Conservation (phyloP, 2,329 filamentous ascomycete species). For the Sporothrix humicola region DNA sequence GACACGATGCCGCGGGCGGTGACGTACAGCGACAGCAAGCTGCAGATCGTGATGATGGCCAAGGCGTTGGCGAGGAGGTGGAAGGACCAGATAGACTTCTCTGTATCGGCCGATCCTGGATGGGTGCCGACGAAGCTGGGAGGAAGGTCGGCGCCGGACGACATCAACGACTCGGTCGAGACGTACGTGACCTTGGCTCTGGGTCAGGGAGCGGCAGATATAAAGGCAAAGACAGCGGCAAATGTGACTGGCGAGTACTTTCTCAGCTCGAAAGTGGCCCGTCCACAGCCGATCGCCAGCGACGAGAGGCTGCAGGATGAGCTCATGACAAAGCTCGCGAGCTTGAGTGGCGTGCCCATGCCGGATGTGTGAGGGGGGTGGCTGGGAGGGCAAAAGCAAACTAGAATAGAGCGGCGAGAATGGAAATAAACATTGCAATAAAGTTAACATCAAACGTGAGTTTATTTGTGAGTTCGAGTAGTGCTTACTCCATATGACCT, state of each 20-base stretch:
- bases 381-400: not conserved
- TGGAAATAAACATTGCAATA: too few relatives aligned
- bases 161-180: slow-evolving; percentile 53
- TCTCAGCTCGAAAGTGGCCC: slow-evolving; percentile 43
- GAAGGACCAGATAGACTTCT: slow-evolving; percentile 27
- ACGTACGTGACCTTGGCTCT: slow-evolving; percentile 56
- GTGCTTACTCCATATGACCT: too few relatives aligned
- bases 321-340: slow-evolving; percentile 48
- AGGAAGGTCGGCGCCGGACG: slow-evolving; percentile 53
- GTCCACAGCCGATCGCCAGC: slow-evolving; percentile 43
- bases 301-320: slow-evolving; percentile 52
- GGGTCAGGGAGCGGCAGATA: slow-evolving; percentile 43
- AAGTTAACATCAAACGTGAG: too few relatives aligned
- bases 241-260: slow-evolving; percentile 50
- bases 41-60: slow-evolving; percentile 62
- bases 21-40: slow-evolving; percentile 59
- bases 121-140: slow-evolving; percentile 64
- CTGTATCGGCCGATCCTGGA: slow-evolving; percentile 56
- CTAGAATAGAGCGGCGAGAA: too few relatives aligned
- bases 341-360: slow-evolving; percentile 41
- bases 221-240: slow-evolving; percentile 28
- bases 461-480: too few relatives aligned
- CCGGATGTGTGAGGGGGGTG: not conserved
- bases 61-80: slow-evolving; percentile 58
- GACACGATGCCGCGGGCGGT: slow-evolving; percentile 42